These are phyloP conservation scores for Neurospora sp. DNA, from an alignment of 495 filamentous ascomycete species.

Conservation along the genomic window DNA sequence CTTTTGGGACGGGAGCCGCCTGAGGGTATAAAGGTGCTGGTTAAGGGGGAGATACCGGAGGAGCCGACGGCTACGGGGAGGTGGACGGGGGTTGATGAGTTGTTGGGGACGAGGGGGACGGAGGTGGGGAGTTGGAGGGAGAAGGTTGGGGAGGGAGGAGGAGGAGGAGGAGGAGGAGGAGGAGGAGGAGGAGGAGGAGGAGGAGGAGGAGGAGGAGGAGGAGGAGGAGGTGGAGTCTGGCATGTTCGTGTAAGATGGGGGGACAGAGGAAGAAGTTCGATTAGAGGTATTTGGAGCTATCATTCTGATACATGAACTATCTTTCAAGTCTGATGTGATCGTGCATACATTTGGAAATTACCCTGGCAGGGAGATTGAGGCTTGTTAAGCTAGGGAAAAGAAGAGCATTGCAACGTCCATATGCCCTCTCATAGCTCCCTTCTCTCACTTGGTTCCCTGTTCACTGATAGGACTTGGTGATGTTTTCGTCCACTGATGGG, in stretches of 20 bases:
- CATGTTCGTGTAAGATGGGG: background rate
- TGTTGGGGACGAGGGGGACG: slow-evolving; percentile 41
- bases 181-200: too few relatives aligned
- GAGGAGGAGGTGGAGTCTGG: background rate
- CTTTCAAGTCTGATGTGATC: too few relatives aligned
- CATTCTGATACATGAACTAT: too few relatives aligned
- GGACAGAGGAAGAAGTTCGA: background rate
- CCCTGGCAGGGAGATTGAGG: too few relatives aligned
- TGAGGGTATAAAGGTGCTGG: slow-evolving; percentile 38
- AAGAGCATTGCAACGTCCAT: too few relatives aligned
- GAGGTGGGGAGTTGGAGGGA: slow-evolving; percentile 7
- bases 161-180: background rate
- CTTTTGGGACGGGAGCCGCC: slow-evolving; percentile 41
- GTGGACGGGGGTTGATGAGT: slow-evolving; percentile 6
- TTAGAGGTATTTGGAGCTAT: background rate
- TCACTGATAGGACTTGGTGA: too few relatives aligned
- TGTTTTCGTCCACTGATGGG: too few relatives aligned
- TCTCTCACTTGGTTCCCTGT: too few relatives aligned
- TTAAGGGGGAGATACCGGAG: slow-evolving; percentile 11
- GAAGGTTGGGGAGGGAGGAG: background rate
- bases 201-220: background rate
- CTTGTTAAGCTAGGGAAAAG: too few relatives aligned
- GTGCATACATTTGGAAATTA: too few relatives aligned
- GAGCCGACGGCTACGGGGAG: background rate
- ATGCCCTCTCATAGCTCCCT: too few relatives aligned